These are phyloP conservation scores for Lentinula aciculospora DNA, from an alignment of 768 basidiomycete genomes.

Conservation along the genomic window DNA sequence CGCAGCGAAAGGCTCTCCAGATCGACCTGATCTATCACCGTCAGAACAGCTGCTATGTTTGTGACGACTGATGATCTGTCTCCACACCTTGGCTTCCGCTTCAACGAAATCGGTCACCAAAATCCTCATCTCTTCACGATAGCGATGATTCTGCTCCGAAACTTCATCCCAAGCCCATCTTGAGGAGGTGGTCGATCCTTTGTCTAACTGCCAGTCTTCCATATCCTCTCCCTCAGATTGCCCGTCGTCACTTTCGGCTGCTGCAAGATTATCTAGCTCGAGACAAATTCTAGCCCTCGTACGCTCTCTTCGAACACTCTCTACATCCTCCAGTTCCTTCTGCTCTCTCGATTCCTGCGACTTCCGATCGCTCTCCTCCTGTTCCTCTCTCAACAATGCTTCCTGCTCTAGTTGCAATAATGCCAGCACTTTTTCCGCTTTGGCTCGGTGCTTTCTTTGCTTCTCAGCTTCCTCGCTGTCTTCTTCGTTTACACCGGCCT, in stretches of 20 bases:
- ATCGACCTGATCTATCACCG: neutral
- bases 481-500: neutral
- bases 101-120: neutral
- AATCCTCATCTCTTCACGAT: neutral
- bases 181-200: neutral
- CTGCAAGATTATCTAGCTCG: neutral
- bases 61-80: neutral
- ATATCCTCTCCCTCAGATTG: neutral
- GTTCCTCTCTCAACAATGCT: neutral
- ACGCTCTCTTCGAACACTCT: neutral
- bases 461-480: neutral
- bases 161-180: neutral
- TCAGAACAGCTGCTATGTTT: neutral
- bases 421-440: neutral
- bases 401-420: neutral
- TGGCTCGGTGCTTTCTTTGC: neutral
- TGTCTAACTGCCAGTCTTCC: neutral
- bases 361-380: neutral
- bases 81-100: neutral
- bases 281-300: neutral
- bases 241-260: neutral
- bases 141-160: neutral
- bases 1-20: neutral
- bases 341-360: no score
- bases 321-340: neutral